Evolutionary conservation across 2,329 filamentous ascomycete species (phyloP).

Genomic region (Cryphonectria naterciae): DNA sequence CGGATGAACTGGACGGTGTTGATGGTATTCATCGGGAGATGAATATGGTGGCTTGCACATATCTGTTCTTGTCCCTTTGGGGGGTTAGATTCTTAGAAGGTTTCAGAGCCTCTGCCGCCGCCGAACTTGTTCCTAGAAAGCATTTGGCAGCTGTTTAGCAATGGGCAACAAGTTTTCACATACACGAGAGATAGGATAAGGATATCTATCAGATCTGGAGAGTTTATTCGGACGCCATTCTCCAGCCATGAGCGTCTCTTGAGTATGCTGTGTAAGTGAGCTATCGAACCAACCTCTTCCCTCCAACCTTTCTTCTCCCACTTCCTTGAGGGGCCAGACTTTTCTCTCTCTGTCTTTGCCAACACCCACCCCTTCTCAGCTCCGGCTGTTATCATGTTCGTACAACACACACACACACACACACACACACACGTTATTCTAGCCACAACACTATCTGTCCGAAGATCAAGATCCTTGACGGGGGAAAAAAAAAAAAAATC

Average conservation of each 20-base stretch:
- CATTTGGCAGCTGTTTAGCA: no score
- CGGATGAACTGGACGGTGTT: neutral
- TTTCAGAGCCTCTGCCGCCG: neutral
- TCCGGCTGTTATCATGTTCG: no score
- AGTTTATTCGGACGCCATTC: neutral
- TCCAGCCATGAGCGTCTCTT: neutral
- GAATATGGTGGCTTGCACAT: neutral
- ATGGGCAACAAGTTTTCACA: no score
- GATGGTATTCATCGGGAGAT: neutral
- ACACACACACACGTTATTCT: no score
- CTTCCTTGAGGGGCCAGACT: neutral
- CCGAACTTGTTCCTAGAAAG: neutral
- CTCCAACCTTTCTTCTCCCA: neutral
- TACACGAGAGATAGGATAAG: neutral
- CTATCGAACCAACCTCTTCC: neutral
- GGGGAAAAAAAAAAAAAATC: no score
- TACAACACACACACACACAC: no score
- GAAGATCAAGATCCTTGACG: no score
- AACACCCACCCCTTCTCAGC: no score
- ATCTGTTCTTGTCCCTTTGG: neutral
- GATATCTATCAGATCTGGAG: neutral
- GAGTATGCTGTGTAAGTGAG: neutral
- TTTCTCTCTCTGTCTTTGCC: neutral
- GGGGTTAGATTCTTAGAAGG: neutral
- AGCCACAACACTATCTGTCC: no score